Evolutionary conservation across 2,329 filamentous ascomycete species (phyloP).

Genomic region (Pyrenochaeta sp.): DNA sequence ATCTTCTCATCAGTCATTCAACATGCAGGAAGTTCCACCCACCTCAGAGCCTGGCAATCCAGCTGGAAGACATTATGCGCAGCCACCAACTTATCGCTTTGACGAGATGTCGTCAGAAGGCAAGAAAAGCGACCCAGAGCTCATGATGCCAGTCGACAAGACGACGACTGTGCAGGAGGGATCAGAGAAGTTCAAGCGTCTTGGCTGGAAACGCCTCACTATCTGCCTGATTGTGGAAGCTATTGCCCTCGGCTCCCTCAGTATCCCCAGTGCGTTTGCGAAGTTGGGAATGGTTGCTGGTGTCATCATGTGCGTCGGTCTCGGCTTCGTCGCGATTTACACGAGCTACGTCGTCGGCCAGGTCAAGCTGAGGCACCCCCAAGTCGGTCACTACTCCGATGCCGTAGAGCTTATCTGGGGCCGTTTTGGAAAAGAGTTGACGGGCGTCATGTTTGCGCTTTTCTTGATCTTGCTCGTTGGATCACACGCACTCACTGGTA

Average conservation of each 20-base stretch:
- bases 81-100: slow-evolving; percentile 29
- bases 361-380: slow-evolving; percentile 66
- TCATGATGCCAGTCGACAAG: slow-evolving; percentile 40
- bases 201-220: slow-evolving; percentile 62
- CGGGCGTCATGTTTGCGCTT: slow-evolving; percentile 64
- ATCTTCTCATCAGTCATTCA: slow-evolving; percentile 6
- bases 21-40: slow-evolving; percentile 31
- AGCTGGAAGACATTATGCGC: slow-evolving; percentile 8
- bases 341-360: slow-evolving; percentile 69
- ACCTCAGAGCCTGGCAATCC: slow-evolving; percentile 9
- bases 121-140: slow-evolving; percentile 46
- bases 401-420: slow-evolving; percentile 72
- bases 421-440: slow-evolving; percentile 56
- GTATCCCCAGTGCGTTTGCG: slow-evolving; percentile 56
- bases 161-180: slow-evolving; percentile 45
- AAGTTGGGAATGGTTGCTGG: slow-evolving; percentile 58
- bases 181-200: slow-evolving; percentile 50
- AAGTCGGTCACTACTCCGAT: slow-evolving; percentile 73
- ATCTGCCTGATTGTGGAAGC: slow-evolving; percentile 61
- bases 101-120: slow-evolving; percentile 36
- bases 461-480: slow-evolving; percentile 68
- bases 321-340: slow-evolving; percentile 68
- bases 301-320: slow-evolving; percentile 54
- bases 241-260: slow-evolving; percentile 58
- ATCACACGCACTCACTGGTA: slow-evolving; percentile 75